These are phyloP conservation scores for Apiospora sp. DNA, from an alignment of 2,329 filamentous ascomycete genomes.

Conservation along the genomic window DNA sequence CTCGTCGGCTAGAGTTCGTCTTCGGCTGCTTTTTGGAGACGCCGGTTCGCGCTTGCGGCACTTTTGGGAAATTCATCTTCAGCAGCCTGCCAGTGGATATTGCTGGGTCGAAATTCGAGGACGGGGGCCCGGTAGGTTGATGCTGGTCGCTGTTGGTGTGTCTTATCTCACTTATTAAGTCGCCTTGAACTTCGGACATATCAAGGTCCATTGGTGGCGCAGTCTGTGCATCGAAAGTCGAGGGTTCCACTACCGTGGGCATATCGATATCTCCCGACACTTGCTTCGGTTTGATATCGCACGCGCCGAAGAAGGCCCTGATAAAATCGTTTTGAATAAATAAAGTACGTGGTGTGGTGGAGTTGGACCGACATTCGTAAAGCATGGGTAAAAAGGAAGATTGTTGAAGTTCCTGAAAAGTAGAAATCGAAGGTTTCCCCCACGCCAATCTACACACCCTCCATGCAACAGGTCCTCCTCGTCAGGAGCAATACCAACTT, in stretches of 20 bases:
- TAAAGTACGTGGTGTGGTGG: not conserved
- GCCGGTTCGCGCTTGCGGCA: conserved; percentile 1
- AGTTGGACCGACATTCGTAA: not conserved
- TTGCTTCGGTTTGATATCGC: conserved; percentile 13
- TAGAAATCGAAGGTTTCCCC: conserved; percentile 14
- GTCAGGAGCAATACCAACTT: not conserved
- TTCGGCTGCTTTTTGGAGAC: not conserved
- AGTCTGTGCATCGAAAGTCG: conserved; percentile 2
- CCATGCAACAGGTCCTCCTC: not conserved
- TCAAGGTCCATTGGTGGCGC: not conserved
- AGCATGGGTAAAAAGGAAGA: conserved; percentile 17
- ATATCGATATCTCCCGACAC: not conserved
- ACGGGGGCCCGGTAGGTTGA: not conserved
- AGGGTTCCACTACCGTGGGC: conserved; percentile 9
- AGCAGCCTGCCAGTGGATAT: not conserved
- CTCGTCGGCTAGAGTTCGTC: not conserved
- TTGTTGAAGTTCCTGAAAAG: conserved; percentile 14
- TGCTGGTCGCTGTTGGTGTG: not conserved
- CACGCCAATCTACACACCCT: conserved; percentile 20
- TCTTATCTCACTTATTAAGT: not conserved
- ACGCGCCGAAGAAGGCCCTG: conserved; percentile 1
- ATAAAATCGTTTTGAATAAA: conserved; percentile 18
- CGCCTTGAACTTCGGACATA: conserved; percentile 6
- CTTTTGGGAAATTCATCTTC: conserved; percentile 10
- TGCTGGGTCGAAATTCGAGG: not conserved